A percentile compares a stretch with the other conserved stretches of the same genome.
These are phyloP conservation scores for Tephrocybe rancida DNA, from an alignment of 768 basidiomycete genomes.

Conservation along the genomic window DNA sequence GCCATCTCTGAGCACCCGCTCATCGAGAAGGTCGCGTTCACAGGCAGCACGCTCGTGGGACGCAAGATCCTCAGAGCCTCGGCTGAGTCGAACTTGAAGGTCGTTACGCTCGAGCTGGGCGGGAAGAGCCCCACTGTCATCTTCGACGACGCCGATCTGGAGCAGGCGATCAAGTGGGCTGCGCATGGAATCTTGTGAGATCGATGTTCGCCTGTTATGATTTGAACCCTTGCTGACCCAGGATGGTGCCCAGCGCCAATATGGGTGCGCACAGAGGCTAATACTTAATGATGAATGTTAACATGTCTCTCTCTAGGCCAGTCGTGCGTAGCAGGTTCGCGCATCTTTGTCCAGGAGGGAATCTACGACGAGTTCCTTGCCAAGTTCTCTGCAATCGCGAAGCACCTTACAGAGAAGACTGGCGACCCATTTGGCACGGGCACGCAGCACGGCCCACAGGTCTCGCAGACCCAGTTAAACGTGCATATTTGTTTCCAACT, in stretches of 20 bases:
- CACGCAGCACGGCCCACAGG: conserved; percentile 72
- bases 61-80: conserved; percentile 81
- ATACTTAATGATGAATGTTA: too few relatives aligned
- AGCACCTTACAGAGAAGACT: conserved; percentile 43
- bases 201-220: not conserved
- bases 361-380: conserved; percentile 81
- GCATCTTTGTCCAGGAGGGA: conserved; percentile 79
- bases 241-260: conserved; percentile 18
- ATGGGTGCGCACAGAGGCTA: conserved; percentile 47
- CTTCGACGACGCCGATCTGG: conserved; percentile 73
- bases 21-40: conserved; percentile 81
- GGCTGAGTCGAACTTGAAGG: conserved; percentile 82
- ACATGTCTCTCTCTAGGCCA: conserved; percentile 44
- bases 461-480: conserved; percentile 69
- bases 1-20: conserved; percentile 60
- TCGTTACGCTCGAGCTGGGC: conserved; percentile 80
- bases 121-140: conserved; percentile 76
- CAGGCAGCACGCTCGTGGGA: conserved; percentile 81
- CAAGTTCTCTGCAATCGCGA: conserved; percentile 52
- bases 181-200: conserved; percentile 74
- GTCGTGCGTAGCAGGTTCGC: conserved; percentile 81
- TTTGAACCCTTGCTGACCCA: not conserved
- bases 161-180: conserved; percentile 75
- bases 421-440: conserved; percentile 66
- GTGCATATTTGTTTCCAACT: conserved; percentile 36